Base-by-base conservation (phyloP, 148 eudicot genomes). In the Pharnaceum exiguum region DNA sequence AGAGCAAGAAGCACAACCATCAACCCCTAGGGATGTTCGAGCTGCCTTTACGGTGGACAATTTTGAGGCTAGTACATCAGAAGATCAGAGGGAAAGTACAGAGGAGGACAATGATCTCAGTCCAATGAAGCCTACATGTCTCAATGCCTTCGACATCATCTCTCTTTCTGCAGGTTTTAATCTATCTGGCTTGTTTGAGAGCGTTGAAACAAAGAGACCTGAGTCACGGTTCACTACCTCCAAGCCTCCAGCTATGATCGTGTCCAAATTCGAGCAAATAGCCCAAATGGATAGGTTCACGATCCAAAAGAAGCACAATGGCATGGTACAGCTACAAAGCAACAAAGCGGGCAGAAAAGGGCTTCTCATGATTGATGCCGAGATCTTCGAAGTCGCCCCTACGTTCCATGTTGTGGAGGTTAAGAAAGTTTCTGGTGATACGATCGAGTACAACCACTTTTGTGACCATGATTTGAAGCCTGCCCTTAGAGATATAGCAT, bases 301-400 rank as follows among this genome's bases (percentile, higher is more conserved):
- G 39, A 72, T 47, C 59, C 65, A 85, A 11, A 72, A 70, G 51
- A 85, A 80, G 75, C 70, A 72, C 37, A 78, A 78, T 45, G 93
- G 93, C 11, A 46, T 43, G 21, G 82, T 90, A 66, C 79, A 75
- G 45, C n/a, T 90, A 47, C 72, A 77, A 27, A 82, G 90, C 19
- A 69, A 22, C n/a, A 80, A 77, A 61, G 82, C 71, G 68, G 87
- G 96, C 24, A 72, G 93, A 55, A 90, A 85, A 54, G 96, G 95
- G 17, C 31, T 56, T 23, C 58, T 90, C 25, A 77, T 58, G 4
- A 85, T 90, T 10, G 78, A 87, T 18, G 96, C 97, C 0, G 90
- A 87, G 67, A 87, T 90, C 2, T 87, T 82, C 48, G 90, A 87
- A 74, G 78, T 90, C 4, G 74, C 96, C 16, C 95, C 97, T 15